These are phyloP conservation scores for Alternaria solani DNA, from an alignment of 2,329 filamentous ascomycete species.

Conservation along the genomic window DNA sequence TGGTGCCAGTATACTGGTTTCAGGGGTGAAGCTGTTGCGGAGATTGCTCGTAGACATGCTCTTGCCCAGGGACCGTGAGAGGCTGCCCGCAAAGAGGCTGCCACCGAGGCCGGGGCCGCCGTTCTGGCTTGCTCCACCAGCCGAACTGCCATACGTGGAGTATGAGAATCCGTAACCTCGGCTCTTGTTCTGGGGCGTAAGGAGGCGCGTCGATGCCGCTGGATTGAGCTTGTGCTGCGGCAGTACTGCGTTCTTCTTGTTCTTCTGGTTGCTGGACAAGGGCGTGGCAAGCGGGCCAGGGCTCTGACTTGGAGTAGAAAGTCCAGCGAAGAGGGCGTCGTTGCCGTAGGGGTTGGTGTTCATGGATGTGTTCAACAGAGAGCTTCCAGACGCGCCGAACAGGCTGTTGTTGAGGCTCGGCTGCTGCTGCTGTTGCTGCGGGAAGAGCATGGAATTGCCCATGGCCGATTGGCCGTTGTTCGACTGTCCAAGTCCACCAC, in stretches of 20 bases:
- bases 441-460: conserved; percentile 53
- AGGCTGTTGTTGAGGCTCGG: conserved; percentile 54
- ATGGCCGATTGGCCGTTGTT: conserved; percentile 51
- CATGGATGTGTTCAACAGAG: conserved; percentile 58
- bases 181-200: conserved; percentile 79
- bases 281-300: conserved; percentile 93
- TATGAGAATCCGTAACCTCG: conserved; percentile 89
- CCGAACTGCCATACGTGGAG: conserved; percentile 86
- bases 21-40: conserved; percentile 79
- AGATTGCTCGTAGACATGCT: conserved; percentile 89
- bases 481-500: conserved; percentile 48
- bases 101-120: conserved; percentile 71
- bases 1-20: conserved; percentile 86
- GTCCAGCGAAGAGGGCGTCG: conserved; percentile 80
- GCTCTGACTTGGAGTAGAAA: conserved; percentile 71
- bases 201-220: conserved; percentile 77
- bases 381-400: conserved; percentile 63
- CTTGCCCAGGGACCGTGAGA: conserved; percentile 78
- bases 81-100: conserved; percentile 60
- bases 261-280: conserved; percentile 76
- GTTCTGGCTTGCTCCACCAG: conserved; percentile 73
- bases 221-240: conserved; percentile 90
- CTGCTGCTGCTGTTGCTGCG: conserved; percentile 55
- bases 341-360: conserved; percentile 90
- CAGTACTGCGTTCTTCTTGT: conserved; percentile 79